phyloP scores from a whole-genome alignment of 768 basidiomycete genomes.

The Rossbeevera mucosa region DNA sequence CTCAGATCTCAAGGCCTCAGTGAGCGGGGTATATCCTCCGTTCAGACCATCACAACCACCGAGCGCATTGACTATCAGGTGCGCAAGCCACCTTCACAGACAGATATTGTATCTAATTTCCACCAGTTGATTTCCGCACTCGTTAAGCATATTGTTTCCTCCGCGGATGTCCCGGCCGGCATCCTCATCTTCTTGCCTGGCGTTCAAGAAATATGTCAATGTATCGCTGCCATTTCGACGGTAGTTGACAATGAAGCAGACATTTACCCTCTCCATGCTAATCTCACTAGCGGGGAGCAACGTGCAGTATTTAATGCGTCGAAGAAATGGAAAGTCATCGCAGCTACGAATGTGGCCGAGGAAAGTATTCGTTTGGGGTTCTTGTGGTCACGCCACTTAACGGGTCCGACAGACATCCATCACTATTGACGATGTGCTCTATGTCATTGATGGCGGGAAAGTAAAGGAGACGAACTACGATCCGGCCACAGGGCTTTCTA shows the following conservation, averaged over 20 bases:
- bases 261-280: slow-evolving; percentile 83
- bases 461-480: slow-evolving; percentile 81
- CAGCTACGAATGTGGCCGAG: slow-evolving; percentile 89
- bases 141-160: slow-evolving; percentile 57
- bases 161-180: slow-evolving; percentile 46
- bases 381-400: not conserved
- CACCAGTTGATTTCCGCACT: slow-evolving; percentile 60
- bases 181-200: slow-evolving; percentile 90
- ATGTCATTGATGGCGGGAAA: slow-evolving; percentile 80
- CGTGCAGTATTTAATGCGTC: slow-evolving; percentile 64
- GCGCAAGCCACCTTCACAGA: not conserved
- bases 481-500: slow-evolving; percentile 64
- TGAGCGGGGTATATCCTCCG: slow-evolving; percentile 43
- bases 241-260: slow-evolving; percentile 35
- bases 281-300: slow-evolving; percentile 82
- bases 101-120: not conserved
- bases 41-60: slow-evolving; percentile 57
- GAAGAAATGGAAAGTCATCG: slow-evolving; percentile 76
- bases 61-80: slow-evolving; percentile 76
- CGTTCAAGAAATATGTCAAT: slow-evolving; percentile 80
- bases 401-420: slow-evolving; percentile 64
- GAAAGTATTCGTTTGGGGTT: slow-evolving; percentile 33
- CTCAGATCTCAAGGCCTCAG: slow-evolving; percentile 53
- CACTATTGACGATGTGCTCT: slow-evolving; percentile 84
- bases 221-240: slow-evolving; percentile 55